Base-by-base conservation (phyloP, 352 stramenopile species). In the Pseudoperonospora humuli region DNA sequence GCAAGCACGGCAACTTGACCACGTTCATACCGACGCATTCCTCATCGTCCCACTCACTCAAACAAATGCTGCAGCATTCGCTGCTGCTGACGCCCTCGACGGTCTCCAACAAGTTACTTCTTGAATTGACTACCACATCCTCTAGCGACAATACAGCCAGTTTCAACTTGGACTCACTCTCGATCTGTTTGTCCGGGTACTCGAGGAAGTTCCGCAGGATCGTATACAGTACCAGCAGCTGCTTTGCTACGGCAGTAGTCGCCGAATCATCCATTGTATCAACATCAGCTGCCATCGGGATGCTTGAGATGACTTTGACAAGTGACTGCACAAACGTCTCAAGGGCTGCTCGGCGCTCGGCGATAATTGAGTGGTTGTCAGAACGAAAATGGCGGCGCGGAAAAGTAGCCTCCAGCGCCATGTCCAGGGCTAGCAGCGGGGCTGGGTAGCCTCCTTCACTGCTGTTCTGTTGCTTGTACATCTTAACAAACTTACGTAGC, bases 11-110 rank as follows among this genome's bases (percentile, higher is more conserved):
- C 32, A 93, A 51, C 56, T 87, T 85, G 18, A 93, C 81, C 33
- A 88, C 76, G 44, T 86, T 86, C 70, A 90, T 85, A 39, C 61
- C 71, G 36, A 43, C 61, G 57, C 77, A 92, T 50, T 88, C 78
- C 40, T 88, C 74, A 57, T 87, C 71, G 45, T 85, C 60, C 81
- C 81, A 93, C 25, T 89, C 75, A 34, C 69, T 66, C 1, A 93
- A 67, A 40, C 80, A 93, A 42, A 93, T 90, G 41, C 77, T 89
- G 48, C 81, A 93, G 57, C 77, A 86, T 43, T 92, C 80, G 53
- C 65, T 84, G 26, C 42, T 53, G 38, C 53, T 59, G 5, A 79
- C 42, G 7, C 58, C 47, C n/a, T 73, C 60, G 11, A 63, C 56
- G 10, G 53, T 55, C n/a, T 75, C 68, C 0, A 85, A 38, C 19